Percentiles rank a stretch among this genome's conserved stretches.
Conservation (phyloP, 441 rosid species). For the Jatropha multifida region DNA sequence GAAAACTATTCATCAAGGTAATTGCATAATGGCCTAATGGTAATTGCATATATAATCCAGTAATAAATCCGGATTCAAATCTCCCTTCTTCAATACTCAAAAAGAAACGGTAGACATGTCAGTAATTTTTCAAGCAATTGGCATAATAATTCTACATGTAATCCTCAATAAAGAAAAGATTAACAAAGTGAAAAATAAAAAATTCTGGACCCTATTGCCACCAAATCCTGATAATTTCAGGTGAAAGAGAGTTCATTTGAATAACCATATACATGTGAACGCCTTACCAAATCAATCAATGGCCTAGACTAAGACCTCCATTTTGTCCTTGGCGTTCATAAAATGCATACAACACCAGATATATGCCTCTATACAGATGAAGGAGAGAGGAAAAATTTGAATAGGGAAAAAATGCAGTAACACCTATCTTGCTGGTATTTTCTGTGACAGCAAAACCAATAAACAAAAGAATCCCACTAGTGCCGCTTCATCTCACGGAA, state of each 20-base stretch:
- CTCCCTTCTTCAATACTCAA: no score
- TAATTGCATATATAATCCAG: no score
- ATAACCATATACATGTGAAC: not conserved
- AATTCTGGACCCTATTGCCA: not conserved
- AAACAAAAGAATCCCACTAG: slow-evolving; percentile 28
- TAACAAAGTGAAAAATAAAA: not conserved
- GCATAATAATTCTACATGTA: not conserved
- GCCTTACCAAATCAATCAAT: not conserved
- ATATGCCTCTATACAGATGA: not conserved
- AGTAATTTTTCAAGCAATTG: not conserved
- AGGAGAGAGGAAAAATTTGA: not conserved
- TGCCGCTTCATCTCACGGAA: slow-evolving; percentile 80
- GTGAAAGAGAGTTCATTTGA: not conserved
- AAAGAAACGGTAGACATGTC: no score
- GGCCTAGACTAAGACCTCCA: not conserved
- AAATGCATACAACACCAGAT: not conserved
- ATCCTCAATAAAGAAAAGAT: no score
- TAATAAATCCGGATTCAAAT: no score
- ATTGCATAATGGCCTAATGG: no score
- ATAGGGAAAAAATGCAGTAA: not conserved
- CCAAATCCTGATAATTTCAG: not conserved
- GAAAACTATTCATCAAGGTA: not conserved
- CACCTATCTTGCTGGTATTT: not conserved
- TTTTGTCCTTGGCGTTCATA: not conserved
- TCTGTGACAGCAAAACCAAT: not conserved